Evolutionary conservation across 2,329 filamentous ascomycete genomes (phyloP), one percentile per base, ranked within the genome.

Genomic region (Pezicula radicicola): DNA sequence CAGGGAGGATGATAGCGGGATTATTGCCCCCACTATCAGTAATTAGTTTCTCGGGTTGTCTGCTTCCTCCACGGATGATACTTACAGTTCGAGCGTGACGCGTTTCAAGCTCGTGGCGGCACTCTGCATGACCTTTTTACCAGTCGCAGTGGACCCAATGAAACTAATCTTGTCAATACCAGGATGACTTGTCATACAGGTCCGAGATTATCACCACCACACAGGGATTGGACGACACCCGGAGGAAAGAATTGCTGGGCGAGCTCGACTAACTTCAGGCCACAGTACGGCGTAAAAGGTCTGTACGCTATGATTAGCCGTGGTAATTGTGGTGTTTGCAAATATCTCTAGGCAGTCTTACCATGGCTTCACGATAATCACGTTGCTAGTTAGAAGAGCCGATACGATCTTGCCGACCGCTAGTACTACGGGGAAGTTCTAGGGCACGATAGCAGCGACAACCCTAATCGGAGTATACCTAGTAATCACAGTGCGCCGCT

Each of bases 391-490:
- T 25, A 79, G 66, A 4, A 81, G 63, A 0, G 77, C 71, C 0
- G 74, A 70, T 4, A 66, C 70, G 25, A 79, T 70, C 63, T 84
- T 84, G 36, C 77, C 68, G 41, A 73, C 69, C 12, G 71, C 71
- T 1, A 77, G 66, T 52, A 75, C 69, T n/a, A 76, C 51, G 2
- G 75, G 75, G 55, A 74, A 84, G 62, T 84, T 85, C 81, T 81
- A 85, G 1, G 81, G 80, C 13, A 79, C 76, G 57, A 84, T 83
- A n/a, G n/a, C n/a, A n/a, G n/a, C n/a, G n/a, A n/a, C n/a, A n/a
- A n/a, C n/a, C n/a, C n/a, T n/a, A n/a, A n/a, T n/a, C n/a, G n/a
- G n/a, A n/a, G n/a, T n/a, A n/a, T n/a, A n/a, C n/a, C n/a, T n/a
- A n/a, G n/a, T n/a, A n/a, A n/a, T n/a, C n/a, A n/a, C n/a, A n/a